Base-by-base conservation (phyloP, 805 yeast genomes). In the Spathaspora hagerdaliae region DNA sequence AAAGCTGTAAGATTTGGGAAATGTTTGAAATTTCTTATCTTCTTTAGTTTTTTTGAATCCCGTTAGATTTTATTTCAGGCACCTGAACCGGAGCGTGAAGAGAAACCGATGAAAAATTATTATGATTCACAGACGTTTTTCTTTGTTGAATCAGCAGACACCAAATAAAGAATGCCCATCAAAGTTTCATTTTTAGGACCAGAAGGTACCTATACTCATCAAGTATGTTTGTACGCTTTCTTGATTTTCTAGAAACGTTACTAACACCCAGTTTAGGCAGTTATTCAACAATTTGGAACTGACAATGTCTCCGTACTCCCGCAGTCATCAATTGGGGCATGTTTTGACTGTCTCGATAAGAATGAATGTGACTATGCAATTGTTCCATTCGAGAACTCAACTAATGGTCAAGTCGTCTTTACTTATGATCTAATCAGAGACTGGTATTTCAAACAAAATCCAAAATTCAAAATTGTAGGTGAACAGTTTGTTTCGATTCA, bases 321-420 rank as follows among this genome's bases (percentile, higher is more conserved):
- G 1, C 80, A 79, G 44, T 48, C 61, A 3, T 64, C 74, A 7
- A 79, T 79, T 26, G 67, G 65, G 12, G 81, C 79, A 24, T 92
- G 97, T 59, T 86, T 92, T 60, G 69, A 73, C 40, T 61, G 69
- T 1, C 65, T 85, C 8, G 63, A 74, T 31, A 53, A 63, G 3
- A 65, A 65, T 14, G 53, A 56, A 3, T 82, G 81, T n/a, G 83
- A 82, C 43, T 82, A 71, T 57, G 83, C 92, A 0, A 85, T 90
- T 9, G 85, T 94, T 2, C 99, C 99, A 1, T 79, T 88, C 54
- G 97, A 92, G 57, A 92, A 92, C 67, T 90, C 97, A 3, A 85
- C 97, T 1, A 94, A 92, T 63, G 99, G 99, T 0, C 91, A 85
- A 53, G 99, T 94, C 6, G 86, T 83, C 1, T 79, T 84, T 58